Evolutionary conservation across 2,329 filamentous ascomycete species (phyloP), one percentile per base, ranked within the genome.

Genomic region (Xylaria sp.): DNA sequence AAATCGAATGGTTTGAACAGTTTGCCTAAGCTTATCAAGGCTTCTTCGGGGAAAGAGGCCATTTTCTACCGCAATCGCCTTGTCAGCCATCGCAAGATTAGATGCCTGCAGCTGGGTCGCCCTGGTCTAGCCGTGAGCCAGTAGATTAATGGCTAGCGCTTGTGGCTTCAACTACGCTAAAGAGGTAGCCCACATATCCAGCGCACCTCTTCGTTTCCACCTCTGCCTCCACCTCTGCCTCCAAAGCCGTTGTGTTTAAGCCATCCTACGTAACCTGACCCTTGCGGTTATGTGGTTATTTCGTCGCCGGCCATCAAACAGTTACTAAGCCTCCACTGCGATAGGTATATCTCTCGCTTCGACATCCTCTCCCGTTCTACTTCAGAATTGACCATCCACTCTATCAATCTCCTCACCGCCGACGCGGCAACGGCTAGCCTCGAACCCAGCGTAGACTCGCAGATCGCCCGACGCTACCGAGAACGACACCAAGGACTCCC

Each of bases 111-210:
- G 51, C 56, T 48, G 46, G 31, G 17, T 33, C 53, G 46, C 46
- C 67, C 40, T 17, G 33, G 59, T 60, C 59, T 59, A 48, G 58
- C 42, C 48, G 36, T 66, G 59, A 56, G 6, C 68, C 59, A 67
- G 68, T 49, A 60, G 42, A 63, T 49, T 57, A 40, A 65, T 46
- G 53, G 59, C 64, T 70, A 70, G 68, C 63, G 68, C 66, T 33
- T 61, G 66, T 65, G 66, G 61, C 68, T 66, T 69, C 69, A 60
- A 60, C 65, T 56, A 56, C 59, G 42, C 67, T 67, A 63, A 23
- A 46, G 44, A 62, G 68, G 59, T 48, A 69, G 40, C 67, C 67
- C 61, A 69, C 61, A 61, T 56, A 51, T 64, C 42, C 61, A 56
- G 68, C 56, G 46, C 65, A 65, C 58, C 53, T 63, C 64, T 70